A percentile compares a stretch with the other conserved stretches of the same genome.
phyloP scores from a whole-genome alignment of 169 alveolate genomes.

The Plasmodium blacklocki region DNA sequence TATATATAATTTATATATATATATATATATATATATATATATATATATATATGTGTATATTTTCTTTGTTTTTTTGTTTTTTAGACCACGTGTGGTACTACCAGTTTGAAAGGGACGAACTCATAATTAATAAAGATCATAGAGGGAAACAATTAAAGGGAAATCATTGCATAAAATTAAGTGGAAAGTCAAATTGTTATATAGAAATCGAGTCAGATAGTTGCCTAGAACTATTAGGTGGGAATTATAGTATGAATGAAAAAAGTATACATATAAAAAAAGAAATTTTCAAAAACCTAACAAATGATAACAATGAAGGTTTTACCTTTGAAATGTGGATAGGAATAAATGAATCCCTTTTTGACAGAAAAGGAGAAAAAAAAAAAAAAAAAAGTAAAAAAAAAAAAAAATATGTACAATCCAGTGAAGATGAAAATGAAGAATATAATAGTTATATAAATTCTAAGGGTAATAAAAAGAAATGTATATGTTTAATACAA shows the following conservation, averaged over 20 bases:
- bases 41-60: too few species aligned
- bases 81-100: constrained; percentile 37
- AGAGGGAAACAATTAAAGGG: constrained; percentile 12
- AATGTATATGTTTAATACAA: constrained; percentile 35
- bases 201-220: constrained; percentile 36
- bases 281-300: constrained; percentile 29
- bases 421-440: not conserved
- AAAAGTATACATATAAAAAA: constrained; percentile 36
- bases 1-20: too few species aligned
- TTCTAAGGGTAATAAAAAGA: constrained; percentile 12
- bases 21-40: too few species aligned
- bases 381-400: constrained; percentile 15
- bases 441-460: not conserved
- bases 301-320: constrained; percentile 50
- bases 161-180: constrained; percentile 29
- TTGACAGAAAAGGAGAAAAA: not conserved
- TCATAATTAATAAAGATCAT: constrained; percentile 11
- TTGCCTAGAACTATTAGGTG: constrained; percentile 59
- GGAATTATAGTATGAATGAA: constrained; percentile 64
- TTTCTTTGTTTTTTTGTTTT: not conserved
- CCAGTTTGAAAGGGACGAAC: constrained; percentile 7
- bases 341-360: constrained; percentile 23
- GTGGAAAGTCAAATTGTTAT: constrained; percentile 37
- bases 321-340: constrained; percentile 75
- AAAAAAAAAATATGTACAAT: not conserved